These are phyloP conservation scores for Fusarium sp. DNA, from an alignment of 2,329 filamentous ascomycete genomes.

Conservation along the genomic window DNA sequence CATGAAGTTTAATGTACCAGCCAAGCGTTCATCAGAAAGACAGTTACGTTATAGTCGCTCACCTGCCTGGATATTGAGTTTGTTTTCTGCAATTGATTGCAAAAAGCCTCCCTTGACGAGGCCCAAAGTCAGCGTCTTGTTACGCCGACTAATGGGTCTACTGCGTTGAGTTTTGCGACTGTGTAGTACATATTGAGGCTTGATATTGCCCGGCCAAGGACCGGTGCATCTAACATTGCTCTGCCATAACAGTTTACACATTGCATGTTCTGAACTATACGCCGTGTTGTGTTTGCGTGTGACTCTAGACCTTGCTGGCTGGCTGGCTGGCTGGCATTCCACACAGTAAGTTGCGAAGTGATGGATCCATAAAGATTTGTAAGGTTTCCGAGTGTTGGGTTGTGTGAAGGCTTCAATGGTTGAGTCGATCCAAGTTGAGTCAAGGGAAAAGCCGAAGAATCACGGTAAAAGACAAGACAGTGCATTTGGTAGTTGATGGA, in stretches of 20 bases:
- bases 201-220: background rate
- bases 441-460: background rate
- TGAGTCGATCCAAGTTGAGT: background rate
- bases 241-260: too few species aligned
- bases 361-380: background rate
- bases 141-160: slow-evolving; percentile 19
- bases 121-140: slow-evolving; percentile 27
- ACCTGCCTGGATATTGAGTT: slow-evolving; percentile 11
- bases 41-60: too few species aligned
- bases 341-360: background rate
- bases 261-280: background rate
- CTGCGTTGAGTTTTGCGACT: background rate
- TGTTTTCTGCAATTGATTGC: background rate
- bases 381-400: background rate
- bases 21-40: background rate
- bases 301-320: slow-evolving; percentile 16
- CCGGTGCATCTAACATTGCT: background rate
- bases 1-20: background rate
- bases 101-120: slow-evolving; percentile 18
- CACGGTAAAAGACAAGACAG: background rate
- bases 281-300: background rate
- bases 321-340: slow-evolving; percentile 19
- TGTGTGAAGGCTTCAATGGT: background rate
- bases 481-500: background rate
- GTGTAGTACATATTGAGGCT: background rate